Base-by-base conservation (phyloP, 139 green algal genomes). In the Coelastrella sp. region DNA sequence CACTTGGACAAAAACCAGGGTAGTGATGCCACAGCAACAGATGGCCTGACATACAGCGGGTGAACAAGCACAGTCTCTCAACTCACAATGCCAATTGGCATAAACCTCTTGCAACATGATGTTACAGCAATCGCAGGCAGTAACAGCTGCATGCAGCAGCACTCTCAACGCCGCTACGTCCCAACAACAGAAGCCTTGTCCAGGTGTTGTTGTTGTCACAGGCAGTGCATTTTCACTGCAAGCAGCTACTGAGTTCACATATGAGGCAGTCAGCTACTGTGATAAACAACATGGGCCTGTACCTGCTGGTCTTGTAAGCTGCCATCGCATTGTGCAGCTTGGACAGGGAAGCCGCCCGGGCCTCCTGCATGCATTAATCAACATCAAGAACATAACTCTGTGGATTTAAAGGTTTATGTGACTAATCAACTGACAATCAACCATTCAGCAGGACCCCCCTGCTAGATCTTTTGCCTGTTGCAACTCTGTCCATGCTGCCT, bases 261-360 rank as follows among this genome's bases (percentile, higher is more conserved):
- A 11, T 63, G n/a, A 11, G n/a, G 7, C 25, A 82, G n/a, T 10
- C 75, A 82, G 17, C 35, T 78, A 20, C 25, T 78, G 70, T 11
- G 19, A 35, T 78, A 3, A 8, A 25, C 0, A 25, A 1, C 70
- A 78, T n/a, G 10, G 61, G 81, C n/a, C 27, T 60, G 58, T 24
- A 81, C 84, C 84, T 88, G 84, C 78, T 88, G 84, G 61, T 73
- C 20, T 88, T 73, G 84, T 88, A 68, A 11, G 68, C 9, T 3
- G 84, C 84, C 84, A 88, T 80, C 57, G 73, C 68, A 58, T 66
- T 68, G 68, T 88, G 68, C 68, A 88, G 68, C 68, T 88, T 88
- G 35, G 68, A 80, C 11, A 88, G 68, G 19, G 68, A 88, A 24
- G 68, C 49, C 14, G 25, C 66, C 68, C 84, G 84, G 49, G 49